These are phyloP conservation scores for Skeletonema menzelii DNA, from an alignment of 108 stramenopile genomes.

Conservation along the genomic window DNA sequence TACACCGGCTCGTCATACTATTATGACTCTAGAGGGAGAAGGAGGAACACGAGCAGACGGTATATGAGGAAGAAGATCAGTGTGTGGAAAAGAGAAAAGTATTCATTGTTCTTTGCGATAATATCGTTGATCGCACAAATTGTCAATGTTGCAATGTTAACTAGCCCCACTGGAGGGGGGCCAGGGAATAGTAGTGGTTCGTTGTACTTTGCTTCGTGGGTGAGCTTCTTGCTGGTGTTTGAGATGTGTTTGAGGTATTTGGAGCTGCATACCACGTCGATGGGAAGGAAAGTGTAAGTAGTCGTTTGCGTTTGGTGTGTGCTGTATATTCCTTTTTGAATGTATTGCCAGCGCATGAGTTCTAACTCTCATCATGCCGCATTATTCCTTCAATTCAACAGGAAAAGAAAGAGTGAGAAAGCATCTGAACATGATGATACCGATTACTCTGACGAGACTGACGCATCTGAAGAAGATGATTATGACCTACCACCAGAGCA, in stretches of 20 bases:
- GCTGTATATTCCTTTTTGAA: neutral
- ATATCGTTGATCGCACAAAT: constrained; percentile 8
- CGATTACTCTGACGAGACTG: neutral
- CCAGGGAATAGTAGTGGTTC: constrained; percentile 24
- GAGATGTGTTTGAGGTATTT: constrained; percentile 36
- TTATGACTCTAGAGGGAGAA: neutral
- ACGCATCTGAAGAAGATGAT: neutral
- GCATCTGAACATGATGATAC: neutral
- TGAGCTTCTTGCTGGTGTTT: constrained; percentile 26
- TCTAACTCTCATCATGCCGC: neutral
- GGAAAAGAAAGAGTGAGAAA: neutral
- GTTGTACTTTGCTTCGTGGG: constrained; percentile 27
- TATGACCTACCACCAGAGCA: neutral
- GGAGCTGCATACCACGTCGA: constrained; percentile 16
- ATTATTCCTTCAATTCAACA: neutral
- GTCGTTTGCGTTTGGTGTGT: neutral
- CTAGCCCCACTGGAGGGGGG: constrained; percentile 28
- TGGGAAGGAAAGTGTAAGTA: constrained; percentile 5
- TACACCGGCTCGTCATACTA: neutral
- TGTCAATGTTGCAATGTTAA: constrained; percentile 16
- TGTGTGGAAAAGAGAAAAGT: constrained; percentile 1
- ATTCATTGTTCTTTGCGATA: neutral
- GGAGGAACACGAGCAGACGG: neutral
- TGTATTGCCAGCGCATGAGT: neutral
- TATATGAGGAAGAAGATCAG: neutral